Evolutionary conservation across 2,329 filamentous ascomycete genomes (phyloP).

Genomic region (Ambrosiella cleistominuta): DNA sequence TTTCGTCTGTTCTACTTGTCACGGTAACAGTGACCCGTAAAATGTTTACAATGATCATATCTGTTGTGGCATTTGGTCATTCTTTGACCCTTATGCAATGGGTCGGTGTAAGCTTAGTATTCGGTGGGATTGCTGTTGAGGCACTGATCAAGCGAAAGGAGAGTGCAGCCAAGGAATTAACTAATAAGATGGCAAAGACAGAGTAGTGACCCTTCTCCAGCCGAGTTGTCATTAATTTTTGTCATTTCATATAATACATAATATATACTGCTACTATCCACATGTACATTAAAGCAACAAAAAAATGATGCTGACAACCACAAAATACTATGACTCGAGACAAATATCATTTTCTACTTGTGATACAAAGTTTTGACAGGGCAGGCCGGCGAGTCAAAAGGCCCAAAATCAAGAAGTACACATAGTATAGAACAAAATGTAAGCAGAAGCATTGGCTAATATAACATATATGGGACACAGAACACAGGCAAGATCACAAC

Average conservation of each 20-base stretch:
- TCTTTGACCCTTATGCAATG: constrained; percentile 75
- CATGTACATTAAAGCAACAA: too few relatives aligned
- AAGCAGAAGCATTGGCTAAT: neutral
- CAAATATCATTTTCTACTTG: too few relatives aligned
- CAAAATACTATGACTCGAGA: too few relatives aligned
- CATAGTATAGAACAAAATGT: neutral
- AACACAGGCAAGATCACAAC: neutral
- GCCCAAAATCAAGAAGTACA: neutral
- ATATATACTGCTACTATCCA: too few relatives aligned
- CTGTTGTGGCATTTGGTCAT: constrained; percentile 88
- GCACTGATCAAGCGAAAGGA: constrained; percentile 63
- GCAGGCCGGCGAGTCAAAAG: neutral
- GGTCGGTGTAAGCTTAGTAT: constrained; percentile 80
- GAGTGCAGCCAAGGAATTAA: constrained; percentile 63
- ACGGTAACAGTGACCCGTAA: constrained; percentile 96
- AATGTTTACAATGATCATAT: constrained; percentile 98
- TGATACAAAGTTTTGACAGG: too few relatives aligned
- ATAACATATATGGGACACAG: neutral
- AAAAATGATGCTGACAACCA: too few relatives aligned
- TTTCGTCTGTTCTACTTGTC: constrained; percentile 79
- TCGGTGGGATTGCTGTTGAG: constrained; percentile 88
- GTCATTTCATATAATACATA: too few relatives aligned
- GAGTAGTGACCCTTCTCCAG: neutral
- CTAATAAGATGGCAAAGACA: constrained; percentile 26
- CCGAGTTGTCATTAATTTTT: too few relatives aligned